phyloP scores from a whole-genome alignment of 768 basidiomycete genomes.

The Tulasnella sp. region DNA sequence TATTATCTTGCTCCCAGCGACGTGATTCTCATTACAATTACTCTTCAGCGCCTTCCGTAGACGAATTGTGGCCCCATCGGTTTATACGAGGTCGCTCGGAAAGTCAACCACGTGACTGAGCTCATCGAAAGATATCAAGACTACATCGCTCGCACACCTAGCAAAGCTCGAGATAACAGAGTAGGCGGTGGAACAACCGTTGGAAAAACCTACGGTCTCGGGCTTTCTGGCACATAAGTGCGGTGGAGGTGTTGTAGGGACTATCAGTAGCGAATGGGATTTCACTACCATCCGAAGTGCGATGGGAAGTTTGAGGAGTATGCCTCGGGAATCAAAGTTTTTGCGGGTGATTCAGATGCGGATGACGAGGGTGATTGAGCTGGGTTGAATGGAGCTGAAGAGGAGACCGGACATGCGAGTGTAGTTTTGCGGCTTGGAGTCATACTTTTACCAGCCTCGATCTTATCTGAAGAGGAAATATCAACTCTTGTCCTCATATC shows the following conservation, averaged over 20 bases:
- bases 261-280: constrained; percentile 87
- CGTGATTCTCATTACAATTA: constrained; percentile 17
- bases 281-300: constrained; percentile 69
- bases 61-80: constrained; percentile 82
- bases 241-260: constrained; percentile 30
- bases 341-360: constrained; percentile 32
- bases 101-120: constrained; percentile 72
- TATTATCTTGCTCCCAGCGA: background rate
- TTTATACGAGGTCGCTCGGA: constrained; percentile 79
- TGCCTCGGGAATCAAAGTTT: constrained; percentile 40
- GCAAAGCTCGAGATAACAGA: constrained; percentile 26
- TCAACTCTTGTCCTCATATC: constrained; percentile 42
- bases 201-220: constrained; percentile 16
- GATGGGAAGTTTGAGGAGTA: constrained; percentile 41
- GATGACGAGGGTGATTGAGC: constrained; percentile 8
- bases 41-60: constrained; percentile 71
- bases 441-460: constrained; percentile 34
- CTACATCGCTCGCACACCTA: constrained; percentile 41
- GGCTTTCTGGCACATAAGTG: constrained; percentile 13
- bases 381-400: constrained; percentile 1
- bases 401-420: background rate
- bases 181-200: constrained; percentile 4
- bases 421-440: constrained; percentile 39
- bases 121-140: constrained; percentile 81
- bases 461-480: constrained; percentile 39